Base-by-base conservation (phyloP, 2,329 filamentous ascomycete species). In the Fusarium caatingaense region DNA sequence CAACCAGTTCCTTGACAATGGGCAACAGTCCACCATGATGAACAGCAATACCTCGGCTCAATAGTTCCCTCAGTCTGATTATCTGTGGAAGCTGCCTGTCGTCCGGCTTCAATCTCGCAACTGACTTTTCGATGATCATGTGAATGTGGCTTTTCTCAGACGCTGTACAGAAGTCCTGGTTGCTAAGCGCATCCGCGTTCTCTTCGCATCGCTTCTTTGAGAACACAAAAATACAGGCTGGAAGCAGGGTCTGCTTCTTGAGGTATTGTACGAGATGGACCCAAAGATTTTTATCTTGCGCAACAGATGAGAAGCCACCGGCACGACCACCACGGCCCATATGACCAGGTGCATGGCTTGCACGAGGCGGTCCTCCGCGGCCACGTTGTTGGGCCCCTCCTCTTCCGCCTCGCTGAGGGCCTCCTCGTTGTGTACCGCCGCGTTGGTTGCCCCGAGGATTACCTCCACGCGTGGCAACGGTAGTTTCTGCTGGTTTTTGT, bases 121-220 rank as follows among this genome's bases (percentile, higher is more conserved):
- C 89, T 0, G 96, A 98, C 78, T 93, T 97, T 79, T 98, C 94
- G 71, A 99, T 94, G 37, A 94, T 95, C 92, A 98, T 98, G 78
- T 99, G 95, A 61, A 97, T 97, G 47, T 93, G 91, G 74, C 96
- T 99, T 86, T 98, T 98, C 82, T 99, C 96, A 5, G 91, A 87
- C 1, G 94, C 93, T 8, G 92, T 98, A 78, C 92, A 97, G 76
- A 97, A 98, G 77, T 99, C 96, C 72, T 97, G 91, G 76, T 98
- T 98, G 66, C 93, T 95, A 23, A 99, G 85, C 0, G 96, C 95
- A 78, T 98, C 93, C 1, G 96, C 96, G 78, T 98, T 99, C 77
- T 98, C 94, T 79, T 99, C 96, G 75, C 96, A 98, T 55, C 96
- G 87, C 80, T 96, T 97, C 83, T 98, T 99, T 5, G 96, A 99